Evolutionary conservation across 495 filamentous ascomycete genomes (phyloP).

Genomic region (Penicillium maclennaniae): DNA sequence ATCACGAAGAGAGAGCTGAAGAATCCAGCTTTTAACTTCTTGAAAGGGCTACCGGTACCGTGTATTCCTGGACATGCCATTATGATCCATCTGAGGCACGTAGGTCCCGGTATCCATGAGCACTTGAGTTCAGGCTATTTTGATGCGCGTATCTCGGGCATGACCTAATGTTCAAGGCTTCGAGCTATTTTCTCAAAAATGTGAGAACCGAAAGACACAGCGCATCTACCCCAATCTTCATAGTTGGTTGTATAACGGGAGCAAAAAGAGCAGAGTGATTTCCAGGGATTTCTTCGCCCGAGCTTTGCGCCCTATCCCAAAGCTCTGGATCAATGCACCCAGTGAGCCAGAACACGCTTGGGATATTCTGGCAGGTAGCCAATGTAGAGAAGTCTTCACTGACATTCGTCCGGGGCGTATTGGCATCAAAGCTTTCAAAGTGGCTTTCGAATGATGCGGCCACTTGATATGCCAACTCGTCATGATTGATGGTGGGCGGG

Average conservation of each 20-base stretch:
- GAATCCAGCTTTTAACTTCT: no score
- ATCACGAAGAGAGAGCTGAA: no score
- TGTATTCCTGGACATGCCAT: no score
- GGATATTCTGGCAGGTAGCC: conserved; percentile 32
- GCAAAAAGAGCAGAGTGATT: conserved; percentile 63
- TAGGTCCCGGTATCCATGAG: no score
- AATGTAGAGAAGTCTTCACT: conserved; percentile 47
- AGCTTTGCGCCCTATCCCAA: conserved; percentile 40
- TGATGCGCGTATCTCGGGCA: no score
- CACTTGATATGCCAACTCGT: conserved; percentile 23
- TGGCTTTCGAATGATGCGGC: conserved; percentile 31
- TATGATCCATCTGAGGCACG: no score
- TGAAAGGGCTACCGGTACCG: no score
- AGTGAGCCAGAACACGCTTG: conserved; percentile 46
- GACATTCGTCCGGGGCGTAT: conserved; percentile 34
- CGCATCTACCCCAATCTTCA: conserved; percentile 54
- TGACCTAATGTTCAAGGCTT: no score
- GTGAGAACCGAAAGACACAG: conserved; percentile 55
- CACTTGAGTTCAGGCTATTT: no score
- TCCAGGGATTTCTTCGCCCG: conserved; percentile 31
- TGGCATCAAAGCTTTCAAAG: conserved; percentile 41
- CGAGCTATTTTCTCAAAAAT: conserved; percentile 25
- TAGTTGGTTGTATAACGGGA: conserved; percentile 60
- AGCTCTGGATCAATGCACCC: conserved; percentile 40
- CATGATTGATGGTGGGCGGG: conserved; percentile 43